These are phyloP conservation scores for Calcarisporium arbuscula DNA, from an alignment of 2,329 filamentous ascomycete genomes.

Conservation along the genomic window DNA sequence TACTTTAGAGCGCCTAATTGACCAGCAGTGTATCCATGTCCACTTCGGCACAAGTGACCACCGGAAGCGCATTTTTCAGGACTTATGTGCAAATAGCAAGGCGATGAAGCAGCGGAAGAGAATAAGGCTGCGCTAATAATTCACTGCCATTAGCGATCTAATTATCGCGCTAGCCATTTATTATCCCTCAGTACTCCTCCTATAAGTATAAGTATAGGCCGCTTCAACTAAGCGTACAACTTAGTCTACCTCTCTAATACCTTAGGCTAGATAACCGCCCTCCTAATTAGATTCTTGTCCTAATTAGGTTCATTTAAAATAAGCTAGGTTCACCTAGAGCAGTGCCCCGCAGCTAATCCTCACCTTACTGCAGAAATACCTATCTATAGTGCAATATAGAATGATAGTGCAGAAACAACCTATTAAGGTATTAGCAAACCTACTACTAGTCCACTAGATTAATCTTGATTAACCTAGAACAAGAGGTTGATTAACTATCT, in stretches of 20 bases:
- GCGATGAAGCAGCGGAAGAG: too few species aligned
- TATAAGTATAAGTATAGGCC: background rate
- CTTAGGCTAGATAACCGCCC: too few species aligned
- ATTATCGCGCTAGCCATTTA: background rate
- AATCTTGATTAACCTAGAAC: background rate
- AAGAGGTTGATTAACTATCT: background rate
- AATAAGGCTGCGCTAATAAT: background rate
- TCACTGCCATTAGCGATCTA: background rate
- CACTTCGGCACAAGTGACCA: too few species aligned
- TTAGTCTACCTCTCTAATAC: too few species aligned
- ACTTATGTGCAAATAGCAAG: too few species aligned
- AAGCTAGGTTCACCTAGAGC: background rate
- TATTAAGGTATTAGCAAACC: background rate
- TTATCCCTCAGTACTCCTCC: too few species aligned
- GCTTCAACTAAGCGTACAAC: background rate
- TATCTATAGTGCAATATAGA: background rate
- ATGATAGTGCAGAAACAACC: background rate
- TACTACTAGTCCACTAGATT: background rate
- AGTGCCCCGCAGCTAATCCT: too few species aligned
- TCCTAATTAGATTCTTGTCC: background rate
- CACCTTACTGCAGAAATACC: background rate
- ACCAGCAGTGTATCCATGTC: too few species aligned
- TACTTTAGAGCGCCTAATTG: too few species aligned
- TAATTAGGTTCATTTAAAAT: background rate
- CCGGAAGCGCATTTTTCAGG: too few species aligned